Evolutionary conservation across 1,139 yeast genomes (phyloP).

Genomic region (Blastobotrys serpentis): DNA sequence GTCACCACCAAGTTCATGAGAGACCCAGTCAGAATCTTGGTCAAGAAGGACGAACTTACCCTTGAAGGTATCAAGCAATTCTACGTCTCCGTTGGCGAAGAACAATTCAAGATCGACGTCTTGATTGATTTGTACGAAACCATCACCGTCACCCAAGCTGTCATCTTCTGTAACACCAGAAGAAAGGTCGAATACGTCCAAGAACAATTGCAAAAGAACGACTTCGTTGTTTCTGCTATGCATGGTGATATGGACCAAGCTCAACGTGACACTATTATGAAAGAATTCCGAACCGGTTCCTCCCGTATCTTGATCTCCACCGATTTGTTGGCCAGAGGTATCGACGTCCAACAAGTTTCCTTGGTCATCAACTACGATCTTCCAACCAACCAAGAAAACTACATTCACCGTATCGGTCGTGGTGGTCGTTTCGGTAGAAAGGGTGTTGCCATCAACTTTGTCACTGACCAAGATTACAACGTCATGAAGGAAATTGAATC

Average conservation of each 20-base stretch:
- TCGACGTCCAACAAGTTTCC: slow-evolving; percentile 96
- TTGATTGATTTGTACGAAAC: slow-evolving; percentile 91
- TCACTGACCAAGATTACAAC: slow-evolving; percentile 65
- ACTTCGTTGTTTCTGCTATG: slow-evolving; percentile 90
- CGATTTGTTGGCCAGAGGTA: slow-evolving; percentile 97
- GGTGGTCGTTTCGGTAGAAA: slow-evolving; percentile 95
- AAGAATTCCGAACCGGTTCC: slow-evolving; percentile 55
- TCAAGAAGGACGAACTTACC: slow-evolving; percentile 84
- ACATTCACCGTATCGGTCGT: slow-evolving; percentile 91
- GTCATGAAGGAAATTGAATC: slow-evolving; percentile 68
- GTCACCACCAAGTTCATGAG: slow-evolving; percentile 85
- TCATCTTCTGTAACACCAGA: slow-evolving; percentile 91
- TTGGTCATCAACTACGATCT: slow-evolving; percentile 89
- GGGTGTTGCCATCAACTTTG: slow-evolving; percentile 89
- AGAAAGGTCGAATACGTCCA: slow-evolving; percentile 90
- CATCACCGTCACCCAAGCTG: slow-evolving; percentile 93
- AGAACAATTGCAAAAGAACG: slow-evolving; percentile 70
- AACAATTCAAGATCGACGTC: slow-evolving; percentile 95
- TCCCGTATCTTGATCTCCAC: slow-evolving; percentile 87
- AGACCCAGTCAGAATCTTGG: slow-evolving; percentile 87
- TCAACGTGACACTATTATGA: slow-evolving; percentile 86
- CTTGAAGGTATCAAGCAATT: slow-evolving; percentile 89
- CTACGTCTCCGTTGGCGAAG: slow-evolving; percentile 81
- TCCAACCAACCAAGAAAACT: slow-evolving; percentile 82
- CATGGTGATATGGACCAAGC: slow-evolving; percentile 97